Percentiles rank a stretch among this genome's conserved stretches.
Conservation (phyloP, 768 basidiomycete genomes). For the Russula compacta region DNA sequence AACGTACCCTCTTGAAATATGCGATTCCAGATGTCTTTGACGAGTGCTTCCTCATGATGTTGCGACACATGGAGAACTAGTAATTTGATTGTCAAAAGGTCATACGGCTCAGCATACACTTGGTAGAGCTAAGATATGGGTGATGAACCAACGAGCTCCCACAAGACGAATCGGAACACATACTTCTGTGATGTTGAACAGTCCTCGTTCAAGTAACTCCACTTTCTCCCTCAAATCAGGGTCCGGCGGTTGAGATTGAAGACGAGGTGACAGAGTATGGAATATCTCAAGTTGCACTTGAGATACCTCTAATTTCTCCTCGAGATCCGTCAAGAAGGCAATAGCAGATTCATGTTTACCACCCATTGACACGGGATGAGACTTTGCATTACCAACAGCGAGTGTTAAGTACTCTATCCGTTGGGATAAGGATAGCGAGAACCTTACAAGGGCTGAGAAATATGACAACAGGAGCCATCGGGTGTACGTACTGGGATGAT, state of each 20-base stretch:
- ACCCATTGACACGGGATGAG: conserved; percentile 71
- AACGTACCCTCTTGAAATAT: conserved; percentile 71
- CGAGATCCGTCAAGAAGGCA: conserved; percentile 86
- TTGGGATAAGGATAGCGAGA: conserved; percentile 56
- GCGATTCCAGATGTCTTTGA: conserved; percentile 81
- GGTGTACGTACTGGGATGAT: conserved; percentile 57
- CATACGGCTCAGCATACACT: conserved; percentile 79
- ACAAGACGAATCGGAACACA: conserved; percentile 20
- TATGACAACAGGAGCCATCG: background rate
- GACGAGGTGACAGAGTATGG: conserved; percentile 51
- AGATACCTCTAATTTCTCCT: conserved; percentile 95
- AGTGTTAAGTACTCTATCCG: conserved; percentile 89
- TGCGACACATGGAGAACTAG: conserved; percentile 91
- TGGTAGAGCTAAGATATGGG: conserved; percentile 60
- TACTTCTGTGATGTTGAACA: conserved; percentile 84
- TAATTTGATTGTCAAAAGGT: conserved; percentile 74
- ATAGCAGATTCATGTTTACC: conserved; percentile 85
- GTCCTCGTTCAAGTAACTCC: conserved; percentile 42
- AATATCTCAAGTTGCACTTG: conserved; percentile 94
- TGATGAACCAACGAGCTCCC: background rate
- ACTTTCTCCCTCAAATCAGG: conserved; percentile 55
- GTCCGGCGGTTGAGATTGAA: conserved; percentile 38
- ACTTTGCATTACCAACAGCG: conserved; percentile 93
- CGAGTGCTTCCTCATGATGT: conserved; percentile 75
- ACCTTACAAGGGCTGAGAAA: conserved; percentile 32